These are phyloP conservation scores for Pavlovales sp. DNA, from an alignment of 208 protist genomes.

Conservation along the genomic window DNA sequence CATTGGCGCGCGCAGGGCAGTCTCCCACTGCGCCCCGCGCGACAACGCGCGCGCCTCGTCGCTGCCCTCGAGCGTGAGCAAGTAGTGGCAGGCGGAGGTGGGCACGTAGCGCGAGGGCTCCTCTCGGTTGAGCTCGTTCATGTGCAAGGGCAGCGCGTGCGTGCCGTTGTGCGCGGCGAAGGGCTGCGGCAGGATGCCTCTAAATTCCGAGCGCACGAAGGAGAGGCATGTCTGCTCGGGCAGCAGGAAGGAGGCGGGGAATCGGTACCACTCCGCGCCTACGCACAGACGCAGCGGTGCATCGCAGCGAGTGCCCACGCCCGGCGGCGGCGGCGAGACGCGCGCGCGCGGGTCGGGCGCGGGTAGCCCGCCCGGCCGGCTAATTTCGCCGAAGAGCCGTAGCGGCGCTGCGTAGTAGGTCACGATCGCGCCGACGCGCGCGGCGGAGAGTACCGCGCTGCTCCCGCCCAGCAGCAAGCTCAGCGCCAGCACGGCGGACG, in stretches of 20 bases:
- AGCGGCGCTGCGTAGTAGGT: constrained; percentile 13
- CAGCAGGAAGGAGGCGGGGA: constrained; percentile 3
- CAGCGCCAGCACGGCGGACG: not conserved
- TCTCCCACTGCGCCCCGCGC: not conserved
- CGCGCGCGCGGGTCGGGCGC: not conserved
- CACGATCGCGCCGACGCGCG: not conserved
- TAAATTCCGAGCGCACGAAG: not conserved
- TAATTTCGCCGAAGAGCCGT: not conserved
- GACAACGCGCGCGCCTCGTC: not conserved
- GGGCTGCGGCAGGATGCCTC: constrained; percentile 4
- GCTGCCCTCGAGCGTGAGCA: not conserved
- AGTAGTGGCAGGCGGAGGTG: not conserved
- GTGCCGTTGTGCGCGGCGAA: not conserved
- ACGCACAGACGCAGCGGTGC: not conserved
- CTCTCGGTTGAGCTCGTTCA: constrained; percentile 19
- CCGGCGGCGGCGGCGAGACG: not conserved
- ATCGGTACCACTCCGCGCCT: not conserved
- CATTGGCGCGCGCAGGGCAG: not conserved
- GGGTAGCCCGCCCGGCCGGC: not conserved
- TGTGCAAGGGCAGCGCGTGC: not conserved
- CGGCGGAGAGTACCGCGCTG: not conserved
- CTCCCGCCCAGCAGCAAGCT: not conserved
- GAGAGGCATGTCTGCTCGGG: not conserved
- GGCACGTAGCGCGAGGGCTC: not conserved
- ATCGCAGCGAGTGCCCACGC: not conserved